Evolutionary conservation across 2,329 filamentous ascomycete genomes (phyloP).

Genomic region (Pseudocercospora eumusae): DNA sequence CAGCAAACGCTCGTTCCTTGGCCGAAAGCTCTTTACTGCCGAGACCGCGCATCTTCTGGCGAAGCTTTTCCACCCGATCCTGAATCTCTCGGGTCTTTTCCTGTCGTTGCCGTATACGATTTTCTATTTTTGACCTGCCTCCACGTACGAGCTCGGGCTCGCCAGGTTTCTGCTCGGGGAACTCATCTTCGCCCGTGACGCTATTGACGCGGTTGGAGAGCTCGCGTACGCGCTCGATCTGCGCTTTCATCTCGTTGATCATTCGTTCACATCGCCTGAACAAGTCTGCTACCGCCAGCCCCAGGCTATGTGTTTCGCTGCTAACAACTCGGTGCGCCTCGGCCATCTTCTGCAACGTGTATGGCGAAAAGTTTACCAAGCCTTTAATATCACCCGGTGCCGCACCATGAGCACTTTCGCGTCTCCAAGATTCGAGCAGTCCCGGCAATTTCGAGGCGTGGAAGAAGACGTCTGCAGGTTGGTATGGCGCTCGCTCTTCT

Average conservation of each 20-base stretch:
- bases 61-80: constrained; percentile 62
- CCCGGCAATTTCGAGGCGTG: constrained; percentile 57
- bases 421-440: constrained; percentile 41
- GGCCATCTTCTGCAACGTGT: constrained; percentile 70
- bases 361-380: constrained; percentile 68
- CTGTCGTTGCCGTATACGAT: constrained; percentile 58
- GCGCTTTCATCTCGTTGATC: constrained; percentile 66
- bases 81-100: constrained; percentile 59
- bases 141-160: constrained; percentile 29
- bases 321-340: constrained; percentile 71
- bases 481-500: constrained; percentile 61
- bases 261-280: constrained; percentile 71
- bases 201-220: constrained; percentile 67
- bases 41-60: constrained; percentile 51
- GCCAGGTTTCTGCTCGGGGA: constrained; percentile 46
- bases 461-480: constrained; percentile 59
- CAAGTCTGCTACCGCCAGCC: constrained; percentile 69
- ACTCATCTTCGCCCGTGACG: constrained; percentile 61
- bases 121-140: constrained; percentile 55
- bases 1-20: constrained; percentile 61
- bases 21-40: constrained; percentile 61
- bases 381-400: constrained; percentile 62
- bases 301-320: constrained; percentile 68
- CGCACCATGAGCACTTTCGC: constrained; percentile 23
- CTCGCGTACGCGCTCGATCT: constrained; percentile 66